Base-by-base conservation (phyloP, 2,329 filamentous ascomycete genomes). In the Xylariaceae sp. region DNA sequence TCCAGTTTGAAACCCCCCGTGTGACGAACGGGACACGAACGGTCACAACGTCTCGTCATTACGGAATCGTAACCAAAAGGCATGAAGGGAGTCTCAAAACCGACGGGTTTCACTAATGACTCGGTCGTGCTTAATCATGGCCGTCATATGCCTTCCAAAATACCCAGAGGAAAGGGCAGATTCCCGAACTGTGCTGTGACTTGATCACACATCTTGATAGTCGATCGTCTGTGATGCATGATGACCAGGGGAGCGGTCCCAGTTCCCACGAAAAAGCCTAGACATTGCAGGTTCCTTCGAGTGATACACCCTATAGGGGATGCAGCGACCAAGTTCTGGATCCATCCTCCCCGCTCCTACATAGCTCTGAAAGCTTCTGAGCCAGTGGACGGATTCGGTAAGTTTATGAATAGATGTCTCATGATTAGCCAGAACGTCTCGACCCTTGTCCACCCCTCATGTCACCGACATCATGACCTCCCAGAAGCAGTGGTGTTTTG, bases 261-360 rank as follows among this genome's bases (percentile, higher is more conserved):
- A 53, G 45, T 42, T 44, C 52, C 18, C 35, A 55, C 10, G 15
- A 39, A 18, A 34, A 8, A 3, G 15, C 17, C 34, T 23, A 58
- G 55, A 53, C 39, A 50, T 51, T 50, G 44, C 58, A 53, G 49
- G 49, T 56, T 57, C 42, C 63, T 63, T 62, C 58, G 57, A 62
- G 57, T 62, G 53, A 63, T 56, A 57, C 55, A 58, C 53, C 51
- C 54, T 30, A 56, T n/a, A 39, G 57, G 61, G 56, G 58, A 63
- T 58, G 53, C 15, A 59, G 51, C 23, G 13, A 53, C 50, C 13
- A 35, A 53, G 45, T 48, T 64, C 57, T 57, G 54, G 57, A 57
- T 55, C 59, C 58, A 64, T 59, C 61, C 18, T 61, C 51, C 57
- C 49, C 58, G 58, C 58, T 55, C 37, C 37, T 8, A 42, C 11